Base-by-base conservation (phyloP, 179 eudicot genomes). In the Beta lomatogona region DNA sequence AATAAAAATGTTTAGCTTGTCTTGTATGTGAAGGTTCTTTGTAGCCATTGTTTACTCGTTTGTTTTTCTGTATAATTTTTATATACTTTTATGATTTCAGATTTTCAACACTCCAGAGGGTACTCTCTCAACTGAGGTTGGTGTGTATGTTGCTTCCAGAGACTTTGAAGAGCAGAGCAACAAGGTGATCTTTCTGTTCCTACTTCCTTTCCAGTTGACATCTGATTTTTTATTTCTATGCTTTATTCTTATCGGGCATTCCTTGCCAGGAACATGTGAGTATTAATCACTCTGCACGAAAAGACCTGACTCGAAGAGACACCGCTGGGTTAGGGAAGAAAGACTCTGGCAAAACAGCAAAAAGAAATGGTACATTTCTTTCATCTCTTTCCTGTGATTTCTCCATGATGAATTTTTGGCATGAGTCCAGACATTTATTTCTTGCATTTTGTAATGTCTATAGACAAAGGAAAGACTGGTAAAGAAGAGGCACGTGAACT, bases 401-500 rank as follows among this genome's bases (percentile, higher is more conserved):
- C 36, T 25, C 54, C 58, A 28, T 46, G 70, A 6, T 22, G 52
- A 45, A 48, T 63, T 71, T 77, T 60, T 18, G 70, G 72, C 64
- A 18, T 57, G 9, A 18, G 53, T 81, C 58, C 25, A 72, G 19
- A 69, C 61, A 81, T 76, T 53, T 41, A 45, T 80, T 28, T 4
- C 65, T 76, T 71, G 46, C 58, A 25, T 79, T 16, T 46, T 77
- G 60, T 63, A 73, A 8, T 81, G 16, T 88, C 4, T 76, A 48
- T 81, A 93, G 99, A 94, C 77, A 97, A 94, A 86, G 93, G 92
- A 77, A 97, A 93, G 89, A 92, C 92, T 61, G 95, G 94, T 60
- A 94, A 97, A 87, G 99, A 97, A 88, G 99, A 94, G 84, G 99
- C 99, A 31, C 99, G 98, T 71, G 98, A 94, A 57, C 79, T 93